Conservation (phyloP, 805 yeast species). For the Cyberlindnera maritima region DNA sequence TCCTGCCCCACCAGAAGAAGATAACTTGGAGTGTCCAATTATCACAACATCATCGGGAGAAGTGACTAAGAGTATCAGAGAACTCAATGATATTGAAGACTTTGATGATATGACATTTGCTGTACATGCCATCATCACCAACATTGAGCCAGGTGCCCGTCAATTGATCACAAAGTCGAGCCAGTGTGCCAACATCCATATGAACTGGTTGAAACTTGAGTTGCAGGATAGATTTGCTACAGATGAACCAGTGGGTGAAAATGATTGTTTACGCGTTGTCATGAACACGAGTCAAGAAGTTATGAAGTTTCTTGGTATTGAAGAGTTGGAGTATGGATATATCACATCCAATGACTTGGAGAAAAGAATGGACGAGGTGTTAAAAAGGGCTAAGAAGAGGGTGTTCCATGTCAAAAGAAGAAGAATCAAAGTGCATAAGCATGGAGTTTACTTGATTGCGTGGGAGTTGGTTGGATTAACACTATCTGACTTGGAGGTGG, state of each 20-base stretch:
- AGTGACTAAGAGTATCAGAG: neutral
- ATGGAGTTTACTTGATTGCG: slow-evolving; percentile 10
- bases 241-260: slow-evolving; percentile 6
- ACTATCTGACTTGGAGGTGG: slow-evolving; percentile 2
- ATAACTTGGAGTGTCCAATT: neutral
- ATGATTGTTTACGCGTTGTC: slow-evolving; percentile 12
- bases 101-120: slow-evolving; percentile 20
- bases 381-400: slow-evolving; percentile 4
- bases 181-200: neutral
- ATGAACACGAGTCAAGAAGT: slow-evolving; percentile 14
- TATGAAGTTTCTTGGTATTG: slow-evolving; percentile 19
- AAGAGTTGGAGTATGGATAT: slow-evolving; percentile 26
- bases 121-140: slow-evolving; percentile 17
- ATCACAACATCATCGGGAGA: neutral
- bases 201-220: slow-evolving; percentile 7
- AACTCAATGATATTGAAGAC: slow-evolving; percentile 17
- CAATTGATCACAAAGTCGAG: slow-evolving; percentile 3
- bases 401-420: slow-evolving; percentile 17
- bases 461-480: slow-evolving; percentile 21
- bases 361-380: slow-evolving; percentile 5
- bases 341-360: slow-evolving; percentile 11
- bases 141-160: slow-evolving; percentile 17
- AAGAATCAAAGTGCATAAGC: slow-evolving; percentile 10
- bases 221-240: slow-evolving; percentile 1
- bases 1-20: neutral